Percentiles rank a stretch among this genome's conserved stretches.
These are phyloP conservation scores for Tetramitus jugosus DNA, from an alignment of 208 protist genomes.

Conservation along the genomic window DNA sequence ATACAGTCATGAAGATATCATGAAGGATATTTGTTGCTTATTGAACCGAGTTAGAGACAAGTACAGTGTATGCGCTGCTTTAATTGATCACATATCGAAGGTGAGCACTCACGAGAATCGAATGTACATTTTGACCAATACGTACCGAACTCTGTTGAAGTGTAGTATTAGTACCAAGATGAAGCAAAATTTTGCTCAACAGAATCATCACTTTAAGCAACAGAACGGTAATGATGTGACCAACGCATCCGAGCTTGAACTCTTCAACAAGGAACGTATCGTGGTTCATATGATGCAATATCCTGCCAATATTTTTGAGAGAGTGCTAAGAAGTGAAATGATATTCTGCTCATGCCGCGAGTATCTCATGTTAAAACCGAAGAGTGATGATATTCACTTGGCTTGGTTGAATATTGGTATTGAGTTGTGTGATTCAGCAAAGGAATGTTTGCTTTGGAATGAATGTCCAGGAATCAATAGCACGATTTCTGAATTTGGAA, in stretches of 20 bases:
- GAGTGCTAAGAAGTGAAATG: neutral
- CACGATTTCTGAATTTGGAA: neutral
- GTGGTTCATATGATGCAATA: no score
- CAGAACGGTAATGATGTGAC: no score
- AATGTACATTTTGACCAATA: neutral
- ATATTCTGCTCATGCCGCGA: neutral
- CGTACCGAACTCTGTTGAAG: neutral
- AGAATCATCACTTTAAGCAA: no score
- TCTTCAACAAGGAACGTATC: no score
- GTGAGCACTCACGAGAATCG: neutral
- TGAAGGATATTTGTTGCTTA: constrained; percentile 11
- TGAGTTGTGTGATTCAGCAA: neutral
- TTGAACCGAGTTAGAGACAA: constrained; percentile 1
- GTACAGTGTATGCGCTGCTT: neutral
- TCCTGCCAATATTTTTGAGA: neutral
- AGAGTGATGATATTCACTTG: neutral
- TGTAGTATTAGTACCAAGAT: neutral
- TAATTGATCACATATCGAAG: neutral
- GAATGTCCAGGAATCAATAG: neutral
- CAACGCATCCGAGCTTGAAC: no score
- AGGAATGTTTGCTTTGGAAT: neutral
- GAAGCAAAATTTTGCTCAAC: neutral
- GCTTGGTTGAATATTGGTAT: constrained; percentile 18
- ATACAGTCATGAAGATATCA: neutral
- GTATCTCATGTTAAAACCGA: neutral